A percentile compares a stretch with the other conserved stretches of the same genome.
Conservation (phyloP, 768 basidiomycete genomes). For the Pisolithus orientalis region DNA sequence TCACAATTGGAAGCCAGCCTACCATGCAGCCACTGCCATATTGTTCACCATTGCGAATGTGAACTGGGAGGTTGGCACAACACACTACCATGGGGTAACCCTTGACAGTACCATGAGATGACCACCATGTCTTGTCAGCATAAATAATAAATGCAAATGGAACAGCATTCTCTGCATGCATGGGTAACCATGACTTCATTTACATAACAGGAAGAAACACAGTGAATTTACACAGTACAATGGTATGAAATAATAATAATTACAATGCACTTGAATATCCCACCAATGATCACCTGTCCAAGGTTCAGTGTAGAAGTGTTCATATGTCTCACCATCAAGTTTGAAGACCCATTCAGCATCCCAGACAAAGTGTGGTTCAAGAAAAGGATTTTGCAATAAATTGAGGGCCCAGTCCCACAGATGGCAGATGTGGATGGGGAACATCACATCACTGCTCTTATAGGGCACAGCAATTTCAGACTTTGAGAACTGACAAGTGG, state of each 20-base stretch:
- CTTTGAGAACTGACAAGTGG: neutral
- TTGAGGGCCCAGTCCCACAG: conserved; percentile 8
- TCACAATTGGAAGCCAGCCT: conserved; percentile 35
- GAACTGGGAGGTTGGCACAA: conserved; percentile 27
- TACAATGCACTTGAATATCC: conserved; percentile 29
- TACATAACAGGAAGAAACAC: too few relatives aligned
- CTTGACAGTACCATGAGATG: conserved; percentile 31
- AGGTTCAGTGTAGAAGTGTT: conserved; percentile 30
- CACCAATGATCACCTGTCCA: conserved; percentile 33
- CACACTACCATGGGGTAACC: conserved; percentile 30
- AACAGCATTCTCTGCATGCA: conserved; percentile 5
- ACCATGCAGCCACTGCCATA: conserved; percentile 30
- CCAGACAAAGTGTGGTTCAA: conserved; percentile 21
- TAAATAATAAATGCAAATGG: conserved; percentile 31
- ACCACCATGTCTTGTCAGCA: conserved; percentile 35
- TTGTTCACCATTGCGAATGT: conserved; percentile 28
- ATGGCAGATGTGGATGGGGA: neutral
- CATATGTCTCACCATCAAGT: conserved; percentile 20
- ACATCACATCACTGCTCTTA: neutral
- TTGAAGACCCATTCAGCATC: conserved; percentile 26
- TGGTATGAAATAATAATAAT: neutral
- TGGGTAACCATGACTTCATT: neutral
- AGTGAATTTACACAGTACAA: too few relatives aligned
- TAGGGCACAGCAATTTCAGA: neutral
- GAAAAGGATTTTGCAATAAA: conserved; percentile 1